Evolutionary conservation across 2,329 filamentous ascomycete genomes (phyloP), one percentile per base, ranked within the genome.

Genomic region (Apiospora sp.): DNA sequence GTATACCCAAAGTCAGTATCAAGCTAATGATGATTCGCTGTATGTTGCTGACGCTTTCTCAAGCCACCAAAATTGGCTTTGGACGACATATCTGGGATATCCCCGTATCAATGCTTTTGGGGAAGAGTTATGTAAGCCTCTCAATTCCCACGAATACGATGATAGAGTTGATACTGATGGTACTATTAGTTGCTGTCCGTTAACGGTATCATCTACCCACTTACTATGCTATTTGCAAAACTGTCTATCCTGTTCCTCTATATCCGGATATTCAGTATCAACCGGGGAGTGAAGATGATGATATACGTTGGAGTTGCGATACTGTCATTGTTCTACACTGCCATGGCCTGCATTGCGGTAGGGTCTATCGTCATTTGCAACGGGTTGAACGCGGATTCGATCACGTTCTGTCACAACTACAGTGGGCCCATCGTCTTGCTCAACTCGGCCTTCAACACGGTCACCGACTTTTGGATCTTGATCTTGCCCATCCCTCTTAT

Each of bases 221-320:
- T 71, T 30, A 61, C 69, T 22, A 46, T 71, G 30, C 58, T 71
- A 13, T 71, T 71, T 61, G 49, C 46, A 19, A 71, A 71, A 37
- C 49, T 71, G 30, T 58, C 69, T 12, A 61, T 71, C 27, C 37
- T 71, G 8, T 27, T 64, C 6, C 69, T 61, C 1, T 71, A 34
- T 3, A 27, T 71, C 46, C 46, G 49, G 41, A 24, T 71, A 24
- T 58, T 58, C 69, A 30, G 34, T 44, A 64, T 58, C 30, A 58
- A 71, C 44, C 49, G 69, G 24, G 34, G 27, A 22, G 22, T 71
- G 46, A 22, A 12, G 13, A 30, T 19, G 2, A n/a, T 61, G 30
- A 22, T 71, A 24, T 61, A 61, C n/a, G 19, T 34, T 4, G 41
- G 46, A 14, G 43, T 30, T 30, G 5, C 22, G 22, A 61, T 37